Percentiles rank a stretch among this genome's conserved stretches.
These are phyloP conservation scores for Lathyrus tuberosus DNA, from an alignment of 306 rosid genomes.

Conservation along the genomic window DNA sequence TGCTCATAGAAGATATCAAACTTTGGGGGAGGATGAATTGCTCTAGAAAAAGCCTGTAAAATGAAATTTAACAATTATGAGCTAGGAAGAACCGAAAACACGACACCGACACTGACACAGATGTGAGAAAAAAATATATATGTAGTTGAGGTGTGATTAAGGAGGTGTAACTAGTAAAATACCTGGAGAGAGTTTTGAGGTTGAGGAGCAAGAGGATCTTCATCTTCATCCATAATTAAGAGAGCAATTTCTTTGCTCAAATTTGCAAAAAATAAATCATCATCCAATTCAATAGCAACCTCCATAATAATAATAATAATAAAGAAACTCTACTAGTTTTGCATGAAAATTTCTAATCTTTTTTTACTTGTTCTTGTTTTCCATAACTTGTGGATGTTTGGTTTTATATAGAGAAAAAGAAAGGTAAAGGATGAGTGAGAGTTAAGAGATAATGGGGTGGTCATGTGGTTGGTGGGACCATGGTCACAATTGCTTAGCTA, in stretches of 20 bases:
- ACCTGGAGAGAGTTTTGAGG: conserved; percentile 75
- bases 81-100: no score
- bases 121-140: background rate
- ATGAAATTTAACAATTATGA: background rate
- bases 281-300: conserved; percentile 62
- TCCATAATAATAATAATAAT: conserved; percentile 50
- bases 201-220: conserved; percentile 55
- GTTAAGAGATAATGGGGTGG: conserved; percentile 40
- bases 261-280: conserved; percentile 82
- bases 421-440: conserved; percentile 36
- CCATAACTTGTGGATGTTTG: conserved; percentile 31
- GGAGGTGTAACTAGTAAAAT: conserved; percentile 24
- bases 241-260: conserved; percentile 87
- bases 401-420: conserved; percentile 50
- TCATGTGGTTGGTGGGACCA: conserved; percentile 87
- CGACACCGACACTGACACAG: no score
- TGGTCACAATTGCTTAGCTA: conserved; percentile 66
- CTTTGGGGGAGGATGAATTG: conserved; percentile 60
- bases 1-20: conserved; percentile 53
- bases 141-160: no score
- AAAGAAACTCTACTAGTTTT: background rate
- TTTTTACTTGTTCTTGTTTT: background rate
- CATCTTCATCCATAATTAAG: conserved; percentile 89
- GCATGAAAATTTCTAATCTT: conserved; percentile 22
- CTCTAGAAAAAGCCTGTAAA: conserved; percentile 64